phyloP scores from a whole-genome alignment of 768 basidiomycete species.

The Lactarius akahatsu region DNA sequence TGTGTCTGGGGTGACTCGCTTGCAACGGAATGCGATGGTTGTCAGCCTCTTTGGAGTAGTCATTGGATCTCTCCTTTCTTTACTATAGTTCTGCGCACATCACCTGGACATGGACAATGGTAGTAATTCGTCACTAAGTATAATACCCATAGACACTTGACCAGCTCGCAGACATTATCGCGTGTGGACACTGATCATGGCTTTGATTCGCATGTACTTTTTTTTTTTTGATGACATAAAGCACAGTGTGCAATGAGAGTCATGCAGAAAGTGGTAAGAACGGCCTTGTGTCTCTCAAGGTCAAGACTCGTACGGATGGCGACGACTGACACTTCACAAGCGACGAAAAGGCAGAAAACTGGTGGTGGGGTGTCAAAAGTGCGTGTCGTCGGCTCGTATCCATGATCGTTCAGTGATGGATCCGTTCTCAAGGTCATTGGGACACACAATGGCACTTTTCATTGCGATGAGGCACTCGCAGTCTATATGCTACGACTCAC shows the following conservation, averaged over 20 bases:
- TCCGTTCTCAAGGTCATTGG: conserved; percentile 64
- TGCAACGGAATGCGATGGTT: conserved; percentile 46
- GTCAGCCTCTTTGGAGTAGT: conserved; percentile 47
- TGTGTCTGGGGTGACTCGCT: conserved; percentile 53
- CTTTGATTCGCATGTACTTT: conserved; percentile 6
- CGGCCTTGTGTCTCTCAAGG: not conserved
- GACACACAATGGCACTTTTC: conserved; percentile 94
- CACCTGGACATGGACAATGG: conserved; percentile 9
- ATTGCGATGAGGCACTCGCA: conserved; percentile 96
- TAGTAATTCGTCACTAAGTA: not conserved
- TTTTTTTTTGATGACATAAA: not conserved
- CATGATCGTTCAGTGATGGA: not conserved
- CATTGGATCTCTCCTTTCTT: conserved; percentile 27
- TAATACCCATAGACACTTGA: conserved; percentile 22
- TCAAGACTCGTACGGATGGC: conserved; percentile 24
- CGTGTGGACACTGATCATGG: conserved; percentile 12
- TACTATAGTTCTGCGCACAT: conserved; percentile 18
- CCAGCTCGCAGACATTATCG: not conserved
- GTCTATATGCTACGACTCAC: conserved; percentile 86
- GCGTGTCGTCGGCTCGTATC: not conserved
- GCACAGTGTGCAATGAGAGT: not conserved
- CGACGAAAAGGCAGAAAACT: conserved; percentile 46
- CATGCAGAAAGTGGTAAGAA: not conserved
- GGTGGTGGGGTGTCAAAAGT: conserved; percentile 40
- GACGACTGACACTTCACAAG: conserved; percentile 33